phyloP scores from a whole-genome alignment of 768 basidiomycete species.

The Fistulinella prunicolor region DNA sequence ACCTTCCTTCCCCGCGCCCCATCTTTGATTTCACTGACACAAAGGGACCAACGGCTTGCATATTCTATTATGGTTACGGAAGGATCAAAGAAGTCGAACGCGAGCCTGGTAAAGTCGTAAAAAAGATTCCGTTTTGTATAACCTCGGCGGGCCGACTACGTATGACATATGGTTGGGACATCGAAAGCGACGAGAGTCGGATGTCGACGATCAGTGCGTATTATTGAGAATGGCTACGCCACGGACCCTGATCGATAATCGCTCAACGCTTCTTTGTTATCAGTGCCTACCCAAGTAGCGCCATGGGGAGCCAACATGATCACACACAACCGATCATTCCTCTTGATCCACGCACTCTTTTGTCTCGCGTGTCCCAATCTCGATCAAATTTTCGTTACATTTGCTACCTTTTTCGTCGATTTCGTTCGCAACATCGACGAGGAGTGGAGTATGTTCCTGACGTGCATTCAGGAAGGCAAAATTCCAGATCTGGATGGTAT shows the following conservation, averaged over 20 bases:
- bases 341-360: constrained; percentile 18
- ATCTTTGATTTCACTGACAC: background rate
- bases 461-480: constrained; percentile 6
- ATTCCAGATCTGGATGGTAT: constrained; percentile 16
- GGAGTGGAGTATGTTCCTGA: constrained; percentile 8
- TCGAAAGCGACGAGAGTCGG: constrained; percentile 10
- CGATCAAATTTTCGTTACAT: constrained; percentile 5
- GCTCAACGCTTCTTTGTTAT: background rate
- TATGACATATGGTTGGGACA: constrained; percentile 4
- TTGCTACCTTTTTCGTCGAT: constrained; percentile 10
- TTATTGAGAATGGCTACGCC: too few relatives aligned
- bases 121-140: background rate
- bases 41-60: background rate
- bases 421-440: constrained; percentile 7
- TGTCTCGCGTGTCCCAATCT: constrained; percentile 7
- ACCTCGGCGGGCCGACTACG: constrained; percentile 1
- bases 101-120: background rate
- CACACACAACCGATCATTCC: constrained; percentile 9
- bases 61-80: background rate
- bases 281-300: constrained; percentile 9
- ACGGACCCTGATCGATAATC: too few relatives aligned
- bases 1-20: background rate
- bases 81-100: background rate
- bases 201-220: constrained; percentile 6
- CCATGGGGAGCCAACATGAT: constrained; percentile 11